Base-by-base conservation (phyloP, 805 yeast species). In the Candida alai region DNA sequence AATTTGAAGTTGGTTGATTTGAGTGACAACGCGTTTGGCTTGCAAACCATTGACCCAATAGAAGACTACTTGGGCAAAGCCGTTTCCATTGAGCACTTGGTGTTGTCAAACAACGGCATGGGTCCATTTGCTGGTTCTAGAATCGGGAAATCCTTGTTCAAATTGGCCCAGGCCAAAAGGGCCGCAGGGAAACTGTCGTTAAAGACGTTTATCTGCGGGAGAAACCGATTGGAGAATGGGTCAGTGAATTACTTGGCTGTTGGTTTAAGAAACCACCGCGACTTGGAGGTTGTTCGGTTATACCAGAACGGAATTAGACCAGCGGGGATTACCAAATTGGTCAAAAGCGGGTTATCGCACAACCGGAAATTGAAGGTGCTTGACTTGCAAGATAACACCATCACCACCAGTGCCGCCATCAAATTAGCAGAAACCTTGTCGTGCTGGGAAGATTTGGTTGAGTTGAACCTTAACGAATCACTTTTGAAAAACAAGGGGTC, bases 271-370 rank as follows among this genome's bases (percentile, higher is more conserved):
- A 80, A 82, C 34, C 96, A 93, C 58, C 70, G 74, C 27, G 75
- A 78, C 34, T 69, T 89, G 53, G 76, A 84, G 58, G 76, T 70
- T 39, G 77, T 89, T 22, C 79, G 84, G 55, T 70, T 93, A 46
- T 90, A 87, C 55, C 99, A 93, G 65, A 93, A 93, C 58, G 99
- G 99, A 55, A 93, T 93, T 44, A 80, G 99, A 62, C 97, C 95
- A 35, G 80, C 77, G 37, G 99, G 99, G 48, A 80, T 90, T 36
- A 74, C 81, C 43, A 78, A 74, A 46, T 72, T 90, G 51, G 69
- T 90, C 45, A 62, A 65, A 13, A 73, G 81, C 34, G 97, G 97
- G 37, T 74, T 93, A 50, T 58, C 73, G 28, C 56, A 68, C 42
- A 78, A 84, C 54, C 65, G 68, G 18, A 62, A 73, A 16, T 72